A percentile compares a stretch with the other conserved stretches of the same genome.
Conservation (phyloP, 768 basidiomycete genomes). For the Dacryopinax spathularia region DNA sequence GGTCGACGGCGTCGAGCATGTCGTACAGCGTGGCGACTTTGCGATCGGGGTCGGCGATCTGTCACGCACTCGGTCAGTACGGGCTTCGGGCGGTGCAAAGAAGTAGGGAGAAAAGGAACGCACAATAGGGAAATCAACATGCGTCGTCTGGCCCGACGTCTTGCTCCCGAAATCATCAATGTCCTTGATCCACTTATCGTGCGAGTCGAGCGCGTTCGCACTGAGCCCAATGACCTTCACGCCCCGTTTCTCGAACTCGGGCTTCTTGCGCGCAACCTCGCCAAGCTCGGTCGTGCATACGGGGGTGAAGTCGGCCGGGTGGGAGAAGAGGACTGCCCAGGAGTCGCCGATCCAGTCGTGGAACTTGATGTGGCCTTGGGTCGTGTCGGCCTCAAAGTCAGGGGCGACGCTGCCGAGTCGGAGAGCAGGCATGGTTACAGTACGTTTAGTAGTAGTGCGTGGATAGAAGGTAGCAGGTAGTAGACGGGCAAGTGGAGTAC, state of each 20-base stretch:
- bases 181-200: constrained; percentile 78
- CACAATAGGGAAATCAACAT: constrained; percentile 86
- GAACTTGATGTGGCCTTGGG: constrained; percentile 72
- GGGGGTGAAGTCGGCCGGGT: constrained; percentile 86
- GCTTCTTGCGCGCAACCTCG: constrained; percentile 76
- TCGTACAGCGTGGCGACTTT: constrained; percentile 72
- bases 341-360: constrained; percentile 71
- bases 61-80: neutral
- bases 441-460: neutral
- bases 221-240: constrained; percentile 92
- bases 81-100: neutral
- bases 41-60: constrained; percentile 89
- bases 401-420: constrained; percentile 77
- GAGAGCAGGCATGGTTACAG: constrained; percentile 6
- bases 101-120: constrained; percentile 17
- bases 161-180: constrained; percentile 69
- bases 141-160: constrained; percentile 45
- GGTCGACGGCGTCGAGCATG: constrained; percentile 93
- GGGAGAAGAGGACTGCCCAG: constrained; percentile 89
- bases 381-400: constrained; percentile 84
- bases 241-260: constrained; percentile 71
- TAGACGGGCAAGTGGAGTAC: neutral
- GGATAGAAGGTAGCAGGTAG: neutral
- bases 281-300: constrained; percentile 96
- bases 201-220: constrained; percentile 75